Conservation (phyloP, 139 green algal genomes). For the Volvox reticuliferus region DNA sequence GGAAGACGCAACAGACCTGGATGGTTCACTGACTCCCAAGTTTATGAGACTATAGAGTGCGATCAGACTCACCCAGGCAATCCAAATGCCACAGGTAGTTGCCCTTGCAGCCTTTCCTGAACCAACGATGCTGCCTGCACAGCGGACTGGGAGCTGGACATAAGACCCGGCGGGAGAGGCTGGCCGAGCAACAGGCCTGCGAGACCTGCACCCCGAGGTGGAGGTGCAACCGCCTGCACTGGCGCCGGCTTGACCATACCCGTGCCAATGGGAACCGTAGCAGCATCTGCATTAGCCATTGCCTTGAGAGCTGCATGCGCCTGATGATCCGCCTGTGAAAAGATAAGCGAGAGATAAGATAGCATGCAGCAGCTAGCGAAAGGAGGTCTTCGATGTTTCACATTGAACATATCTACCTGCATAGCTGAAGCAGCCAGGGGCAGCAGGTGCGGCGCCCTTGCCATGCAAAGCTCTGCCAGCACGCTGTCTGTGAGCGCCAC, state of each 20-base stretch:
- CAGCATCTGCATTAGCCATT: neutral
- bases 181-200: slow-evolving; percentile 37
- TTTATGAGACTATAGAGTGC: neutral
- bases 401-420: neutral
- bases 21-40: no score
- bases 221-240: neutral
- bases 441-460: slow-evolving; percentile 34
- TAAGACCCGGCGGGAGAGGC: slow-evolving; percentile 24
- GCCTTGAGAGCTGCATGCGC: slow-evolving; percentile 19
- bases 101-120: slow-evolving; percentile 25
- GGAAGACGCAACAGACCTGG: neutral
- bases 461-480: slow-evolving; percentile 12
- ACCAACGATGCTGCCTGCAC: slow-evolving; percentile 21
- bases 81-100: slow-evolving; percentile 15
- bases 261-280: neutral
- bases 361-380: no score
- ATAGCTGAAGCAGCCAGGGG: slow-evolving; percentile 1
- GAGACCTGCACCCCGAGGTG: slow-evolving; percentile 9
- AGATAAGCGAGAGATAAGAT: no score
- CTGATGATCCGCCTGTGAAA: slow-evolving; percentile 3
- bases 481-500: slow-evolving; percentile 33
- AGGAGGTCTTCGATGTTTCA: neutral
- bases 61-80: slow-evolving; percentile 26
- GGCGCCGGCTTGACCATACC: neutral
- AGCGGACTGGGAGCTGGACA: neutral